Evolutionary conservation across 2,329 filamentous ascomycete genomes (phyloP), one percentile per base, ranked within the genome.

Genomic region (Colletotrichum kahawae): DNA sequence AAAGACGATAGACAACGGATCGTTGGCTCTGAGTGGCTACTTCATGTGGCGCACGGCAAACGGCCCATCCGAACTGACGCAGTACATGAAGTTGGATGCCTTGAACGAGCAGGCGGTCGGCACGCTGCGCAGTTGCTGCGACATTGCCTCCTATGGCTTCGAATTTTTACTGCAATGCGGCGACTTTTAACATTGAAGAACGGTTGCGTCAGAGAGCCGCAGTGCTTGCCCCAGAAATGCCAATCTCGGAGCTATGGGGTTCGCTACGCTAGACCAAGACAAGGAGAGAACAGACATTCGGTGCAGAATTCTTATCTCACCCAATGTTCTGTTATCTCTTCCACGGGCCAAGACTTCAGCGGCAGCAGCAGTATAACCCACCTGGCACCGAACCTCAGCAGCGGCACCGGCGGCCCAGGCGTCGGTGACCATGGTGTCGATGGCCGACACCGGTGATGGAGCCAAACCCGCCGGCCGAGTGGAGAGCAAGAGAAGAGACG

Each of bases 31-130:
- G 62, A 72, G 63, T 72, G 72, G 69, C 72, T 62, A 43, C 43
- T 48, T 72, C 56, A 33, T 34, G 43, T 63, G 57, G 63, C 64
- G 63, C 27, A 67, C 56, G 29, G 56, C 63, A 67, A 56, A 51
- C 29, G 56, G 63, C 27, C 63, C 72, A 75, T 75, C 72, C 57
- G 48, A 59, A 67, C 69, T 67, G 68, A 75, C 69, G 72, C 72
- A 75, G 59, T 57, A 36, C 36, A 63, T 75, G 69, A 57, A 43
- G 62, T 59, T 29, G 29, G 31, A 43, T 66, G 64, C 27, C 74
- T 76, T 71, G 70, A 76, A 73, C 29, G 51, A 74, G 74, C 51
- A 76, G 60, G 48, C 48, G 59, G 57, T 36, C 34, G 29, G 36
- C 74, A 76, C 57, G 7, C 27, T 51, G 63, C 69, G 63, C 72